Evolutionary conservation across 306 rosid genomes (phyloP).

Genomic region (Vachellia pachyceras): DNA sequence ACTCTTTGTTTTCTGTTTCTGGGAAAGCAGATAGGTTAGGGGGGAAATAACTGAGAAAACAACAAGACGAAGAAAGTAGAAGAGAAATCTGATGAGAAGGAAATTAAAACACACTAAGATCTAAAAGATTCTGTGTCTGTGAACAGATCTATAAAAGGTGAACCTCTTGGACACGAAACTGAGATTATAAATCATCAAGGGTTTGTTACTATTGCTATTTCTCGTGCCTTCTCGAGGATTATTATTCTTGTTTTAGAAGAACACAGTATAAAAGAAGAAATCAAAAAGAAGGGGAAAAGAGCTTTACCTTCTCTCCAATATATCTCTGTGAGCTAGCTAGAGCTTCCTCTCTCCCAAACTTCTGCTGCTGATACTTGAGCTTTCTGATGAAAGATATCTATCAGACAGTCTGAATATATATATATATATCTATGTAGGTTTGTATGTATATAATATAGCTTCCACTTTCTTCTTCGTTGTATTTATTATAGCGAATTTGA

Average conservation of each 20-base stretch:
- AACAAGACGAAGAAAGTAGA: not conserved
- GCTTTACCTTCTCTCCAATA: not conserved
- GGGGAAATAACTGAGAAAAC: conserved; percentile 1
- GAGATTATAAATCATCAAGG: not conserved
- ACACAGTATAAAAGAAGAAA: conserved; percentile 7
- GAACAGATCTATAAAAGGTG: not conserved
- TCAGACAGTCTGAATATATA: not conserved
- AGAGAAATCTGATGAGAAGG: not conserved
- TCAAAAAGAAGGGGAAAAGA: not conserved
- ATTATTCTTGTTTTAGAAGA: not conserved
- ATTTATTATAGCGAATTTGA: conserved; percentile 68
- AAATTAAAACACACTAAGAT: not conserved
- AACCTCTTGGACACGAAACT: not conserved
- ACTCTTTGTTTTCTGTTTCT: conserved; percentile 12
- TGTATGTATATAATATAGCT: not conserved
- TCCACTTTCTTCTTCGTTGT: conserved; percentile 44
- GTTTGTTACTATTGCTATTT: not conserved
- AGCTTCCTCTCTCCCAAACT: conserved; percentile 17
- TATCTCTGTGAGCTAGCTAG: conserved; percentile 7
- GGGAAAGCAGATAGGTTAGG: not conserved
- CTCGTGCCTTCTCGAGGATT: not conserved
- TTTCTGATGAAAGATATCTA: conserved; percentile 59
- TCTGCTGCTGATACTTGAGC: conserved; percentile 55
- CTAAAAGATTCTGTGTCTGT: conserved; percentile 6
- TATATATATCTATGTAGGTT: not conserved